Evolutionary conservation across 2,329 filamentous ascomycete genomes (phyloP).

Genomic region (Cladosporium halotolerans): DNA sequence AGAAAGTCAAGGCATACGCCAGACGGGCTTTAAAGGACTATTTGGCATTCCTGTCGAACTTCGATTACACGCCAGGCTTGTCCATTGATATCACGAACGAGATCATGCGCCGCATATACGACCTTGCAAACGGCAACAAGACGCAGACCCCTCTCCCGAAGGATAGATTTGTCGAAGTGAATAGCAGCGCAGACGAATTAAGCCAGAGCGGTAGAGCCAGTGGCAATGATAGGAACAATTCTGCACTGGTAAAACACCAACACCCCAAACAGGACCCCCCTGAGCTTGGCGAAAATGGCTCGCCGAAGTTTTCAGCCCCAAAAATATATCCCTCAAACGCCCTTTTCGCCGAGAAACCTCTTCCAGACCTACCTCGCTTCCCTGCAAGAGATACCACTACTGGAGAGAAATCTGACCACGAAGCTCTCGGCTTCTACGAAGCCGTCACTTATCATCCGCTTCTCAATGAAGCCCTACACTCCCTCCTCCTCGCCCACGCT

Average conservation of each 20-base stretch:
- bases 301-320: constrained; percentile 44
- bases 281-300: constrained; percentile 31
- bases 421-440: constrained; percentile 46
- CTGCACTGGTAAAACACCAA: constrained; percentile 42
- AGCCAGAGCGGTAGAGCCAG: constrained; percentile 13
- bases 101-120: constrained; percentile 53
- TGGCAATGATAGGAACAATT: constrained; percentile 17
- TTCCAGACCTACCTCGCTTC: constrained; percentile 61
- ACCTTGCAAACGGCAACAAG: constrained; percentile 44
- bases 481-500: constrained; percentile 70
- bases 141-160: constrained; percentile 26
- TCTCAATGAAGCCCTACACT: constrained; percentile 71
- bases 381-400: constrained; percentile 40
- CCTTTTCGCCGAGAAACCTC: constrained; percentile 65
- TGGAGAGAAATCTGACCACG: constrained; percentile 23
- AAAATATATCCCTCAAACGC: constrained; percentile 52
- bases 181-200: constrained; percentile 18
- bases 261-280: constrained; percentile 26
- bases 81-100: constrained; percentile 54
- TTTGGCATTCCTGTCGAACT: constrained; percentile 61
- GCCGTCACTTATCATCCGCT: constrained; percentile 75
- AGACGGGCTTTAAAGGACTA: constrained; percentile 73
- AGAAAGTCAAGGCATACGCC: constrained; percentile 65
- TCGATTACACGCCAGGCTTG: constrained; percentile 72
- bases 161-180: constrained; percentile 25